Conservation (phyloP, 495 filamentous ascomycete species). For the Endocarpon pusillum region DNA sequence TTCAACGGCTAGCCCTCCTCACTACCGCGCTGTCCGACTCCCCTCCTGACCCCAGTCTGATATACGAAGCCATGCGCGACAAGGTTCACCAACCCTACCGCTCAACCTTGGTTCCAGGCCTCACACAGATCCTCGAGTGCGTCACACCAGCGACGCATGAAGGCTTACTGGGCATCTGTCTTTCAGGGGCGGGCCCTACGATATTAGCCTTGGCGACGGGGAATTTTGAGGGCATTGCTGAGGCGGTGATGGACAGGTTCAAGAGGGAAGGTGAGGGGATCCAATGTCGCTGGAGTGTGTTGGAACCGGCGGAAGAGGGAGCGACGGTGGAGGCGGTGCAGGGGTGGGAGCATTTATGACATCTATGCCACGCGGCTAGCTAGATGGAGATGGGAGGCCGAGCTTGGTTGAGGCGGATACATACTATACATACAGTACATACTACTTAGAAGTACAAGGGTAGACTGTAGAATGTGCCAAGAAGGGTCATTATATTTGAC, state of each 20-base stretch:
- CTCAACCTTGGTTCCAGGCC: constrained; percentile 69
- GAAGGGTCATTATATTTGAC: no score
- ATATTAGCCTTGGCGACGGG: constrained; percentile 81
- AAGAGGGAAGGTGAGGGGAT: constrained; percentile 41
- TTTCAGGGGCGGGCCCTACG: constrained; percentile 86
- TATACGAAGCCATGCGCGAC: constrained; percentile 95
- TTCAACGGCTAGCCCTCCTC: constrained; percentile 78
- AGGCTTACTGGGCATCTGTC: constrained; percentile 78
- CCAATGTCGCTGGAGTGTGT: constrained; percentile 66
- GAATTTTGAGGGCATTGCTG: constrained; percentile 72
- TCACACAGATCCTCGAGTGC: constrained; percentile 74
- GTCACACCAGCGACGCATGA: constrained; percentile 73
- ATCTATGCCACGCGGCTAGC: no score
- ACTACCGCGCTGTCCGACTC: constrained; percentile 70
- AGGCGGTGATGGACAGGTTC: constrained; percentile 54
- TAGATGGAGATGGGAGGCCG: no score
- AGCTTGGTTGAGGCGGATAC: no score
- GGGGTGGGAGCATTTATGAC: no score
- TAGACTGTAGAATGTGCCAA: no score
- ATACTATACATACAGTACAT: no score
- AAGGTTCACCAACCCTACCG: constrained; percentile 93
- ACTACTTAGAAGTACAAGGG: no score
- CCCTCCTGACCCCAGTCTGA: constrained; percentile 81
- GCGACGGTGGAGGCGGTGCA: constrained; percentile 51
- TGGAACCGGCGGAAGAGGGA: constrained; percentile 75